Percentiles rank a stretch among this genome's conserved stretches.
Evolutionary conservation across 352 stramenopile species (phyloP).

Genomic region (Pythium coloratum): DNA sequence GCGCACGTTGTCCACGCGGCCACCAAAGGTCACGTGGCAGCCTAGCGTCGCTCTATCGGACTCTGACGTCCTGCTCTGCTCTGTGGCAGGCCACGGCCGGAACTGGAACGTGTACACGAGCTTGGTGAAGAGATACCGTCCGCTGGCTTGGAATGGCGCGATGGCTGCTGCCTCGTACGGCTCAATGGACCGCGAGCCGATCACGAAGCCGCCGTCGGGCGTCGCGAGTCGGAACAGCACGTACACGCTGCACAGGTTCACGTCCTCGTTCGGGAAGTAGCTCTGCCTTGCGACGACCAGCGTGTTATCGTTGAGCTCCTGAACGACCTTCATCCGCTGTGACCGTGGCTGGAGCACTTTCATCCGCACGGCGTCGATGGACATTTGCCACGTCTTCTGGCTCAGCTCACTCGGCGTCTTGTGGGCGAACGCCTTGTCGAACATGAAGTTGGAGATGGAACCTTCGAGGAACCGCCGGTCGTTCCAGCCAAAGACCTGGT

Average conservation of each 20-base stretch:
- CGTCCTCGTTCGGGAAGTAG: conserved; percentile 21
- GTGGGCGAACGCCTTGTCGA: conserved; percentile 38
- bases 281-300: conserved; percentile 14
- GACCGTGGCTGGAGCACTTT: conserved; percentile 33
- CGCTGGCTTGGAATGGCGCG: not conserved
- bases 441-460: conserved; percentile 40
- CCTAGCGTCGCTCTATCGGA: not conserved
- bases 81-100: not conserved
- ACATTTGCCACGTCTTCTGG: conserved; percentile 34
- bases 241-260: conserved; percentile 19
- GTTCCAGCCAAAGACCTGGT: conserved; percentile 39
- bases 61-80: not conserved
- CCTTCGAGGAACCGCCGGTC: conserved; percentile 36
- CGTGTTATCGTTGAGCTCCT: conserved; percentile 23
- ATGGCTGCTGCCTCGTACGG: not conserved
- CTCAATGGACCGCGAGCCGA: conserved; percentile 15
- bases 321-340: conserved; percentile 35
- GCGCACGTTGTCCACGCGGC: conserved; percentile 14
- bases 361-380: conserved; percentile 28
- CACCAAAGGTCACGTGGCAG: conserved; percentile 15
- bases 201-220: conserved; percentile 9
- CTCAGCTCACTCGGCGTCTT: conserved; percentile 27
- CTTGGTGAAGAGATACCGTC: conserved; percentile 13
- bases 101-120: conserved; percentile 23
- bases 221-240: conserved; percentile 19